Percentiles rank a stretch among this genome's conserved stretches.
Conservation (phyloP, 2,329 filamentous ascomycete species). For the Fonsecaea nubica region DNA sequence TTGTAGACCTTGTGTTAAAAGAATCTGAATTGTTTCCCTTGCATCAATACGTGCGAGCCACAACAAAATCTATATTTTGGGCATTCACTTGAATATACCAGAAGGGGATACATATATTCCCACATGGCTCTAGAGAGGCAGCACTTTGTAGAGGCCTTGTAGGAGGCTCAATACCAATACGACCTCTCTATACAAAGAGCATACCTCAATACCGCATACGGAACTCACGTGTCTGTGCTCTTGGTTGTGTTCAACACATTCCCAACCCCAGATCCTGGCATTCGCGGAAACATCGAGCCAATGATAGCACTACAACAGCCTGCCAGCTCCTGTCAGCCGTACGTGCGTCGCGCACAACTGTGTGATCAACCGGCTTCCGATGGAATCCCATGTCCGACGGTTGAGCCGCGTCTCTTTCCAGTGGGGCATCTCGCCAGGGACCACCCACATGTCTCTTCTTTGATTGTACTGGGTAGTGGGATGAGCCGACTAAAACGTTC, state of each 20-base stretch:
- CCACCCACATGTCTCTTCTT: not conserved
- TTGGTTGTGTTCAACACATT: too few relatives aligned
- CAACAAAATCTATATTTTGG: not conserved
- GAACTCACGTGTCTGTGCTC: too few relatives aligned
- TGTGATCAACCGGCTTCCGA: not conserved
- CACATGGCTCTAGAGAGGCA: too few relatives aligned
- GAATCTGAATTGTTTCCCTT: not conserved
- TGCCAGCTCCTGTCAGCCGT: not conserved
- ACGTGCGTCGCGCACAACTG: not conserved
- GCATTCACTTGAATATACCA: not conserved
- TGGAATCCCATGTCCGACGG: not conserved
- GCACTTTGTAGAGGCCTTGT: too few relatives aligned
- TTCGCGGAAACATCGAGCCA: not conserved
- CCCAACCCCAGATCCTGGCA: not conserved
- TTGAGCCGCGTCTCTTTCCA: not conserved
- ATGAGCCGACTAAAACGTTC: slow-evolving; percentile 8
- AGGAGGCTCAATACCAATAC: too few relatives aligned
- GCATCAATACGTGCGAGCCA: not conserved
- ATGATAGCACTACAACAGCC: not conserved
- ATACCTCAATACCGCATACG: too few relatives aligned
- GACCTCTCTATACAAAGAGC: too few relatives aligned
- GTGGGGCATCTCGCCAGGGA: not conserved
- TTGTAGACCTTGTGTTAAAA: slow-evolving; percentile 13
- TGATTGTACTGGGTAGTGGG: not conserved
- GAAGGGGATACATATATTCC: too few relatives aligned